Conservation (phyloP, 345 rosid genomes). For the Mangifera indica region DNA sequence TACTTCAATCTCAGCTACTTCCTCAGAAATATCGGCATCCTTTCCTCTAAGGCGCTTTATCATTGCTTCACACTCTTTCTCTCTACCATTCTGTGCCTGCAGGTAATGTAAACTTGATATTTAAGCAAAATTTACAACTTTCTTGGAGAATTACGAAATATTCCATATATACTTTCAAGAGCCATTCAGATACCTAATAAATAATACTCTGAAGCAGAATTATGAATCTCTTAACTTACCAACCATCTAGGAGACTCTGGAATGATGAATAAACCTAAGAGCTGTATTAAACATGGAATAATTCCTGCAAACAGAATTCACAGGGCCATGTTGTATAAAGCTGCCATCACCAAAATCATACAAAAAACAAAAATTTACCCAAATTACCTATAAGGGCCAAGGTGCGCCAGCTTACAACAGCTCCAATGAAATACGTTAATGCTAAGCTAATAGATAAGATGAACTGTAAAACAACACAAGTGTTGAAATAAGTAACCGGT, state of each 20-base stretch:
- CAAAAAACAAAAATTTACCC: background rate
- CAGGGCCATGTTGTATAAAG: background rate
- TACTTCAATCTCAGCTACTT: constrained; percentile 51
- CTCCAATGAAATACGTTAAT: constrained; percentile 24
- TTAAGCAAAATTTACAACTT: too few species aligned
- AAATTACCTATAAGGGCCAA: constrained; percentile 29
- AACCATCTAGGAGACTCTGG: constrained; percentile 68
- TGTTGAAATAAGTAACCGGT: background rate
- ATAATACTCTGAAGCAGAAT: background rate
- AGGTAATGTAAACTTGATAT: background rate
- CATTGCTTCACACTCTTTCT: constrained; percentile 32
- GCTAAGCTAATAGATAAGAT: constrained; percentile 25
- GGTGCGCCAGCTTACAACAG: constrained; percentile 33
- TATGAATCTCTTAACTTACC: constrained; percentile 26
- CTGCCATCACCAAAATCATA: background rate
- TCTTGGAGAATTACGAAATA: too few species aligned
- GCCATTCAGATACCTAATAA: background rate
- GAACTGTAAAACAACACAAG: constrained; percentile 12
- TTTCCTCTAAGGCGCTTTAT: constrained; percentile 41
- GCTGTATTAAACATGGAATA: constrained; percentile 43
- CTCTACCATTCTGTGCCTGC: constrained; percentile 45
- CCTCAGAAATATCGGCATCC: constrained; percentile 37
- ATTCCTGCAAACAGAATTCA: constrained; percentile 30
- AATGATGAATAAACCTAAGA: constrained; percentile 40
- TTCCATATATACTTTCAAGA: background rate